Conservation (phyloP, 2,329 filamentous ascomycete species). For the Ophiostoma novo-ulmi region DNA sequence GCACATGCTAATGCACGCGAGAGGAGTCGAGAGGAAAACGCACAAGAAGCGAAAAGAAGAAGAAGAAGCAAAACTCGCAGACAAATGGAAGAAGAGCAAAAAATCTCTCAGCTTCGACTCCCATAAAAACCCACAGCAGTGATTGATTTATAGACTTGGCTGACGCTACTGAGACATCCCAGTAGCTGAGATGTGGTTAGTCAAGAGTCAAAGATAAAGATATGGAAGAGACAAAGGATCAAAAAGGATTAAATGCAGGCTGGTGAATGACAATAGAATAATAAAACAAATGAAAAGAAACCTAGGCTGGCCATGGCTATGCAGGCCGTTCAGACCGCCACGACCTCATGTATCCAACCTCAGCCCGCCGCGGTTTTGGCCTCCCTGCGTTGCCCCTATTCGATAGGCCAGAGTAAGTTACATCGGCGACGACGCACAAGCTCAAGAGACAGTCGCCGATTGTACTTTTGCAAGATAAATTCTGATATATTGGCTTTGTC, state of each 20-base stretch:
- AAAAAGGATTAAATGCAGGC: not conserved
- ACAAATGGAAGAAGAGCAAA: not conserved
- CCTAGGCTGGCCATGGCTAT: not conserved
- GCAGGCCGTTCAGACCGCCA: not conserved
- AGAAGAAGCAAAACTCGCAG: not conserved
- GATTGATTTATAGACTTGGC: not conserved
- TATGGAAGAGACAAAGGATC: not conserved
- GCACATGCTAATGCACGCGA: slow-evolving; percentile 11
- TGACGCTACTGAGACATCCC: not conserved
- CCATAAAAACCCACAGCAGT: not conserved
- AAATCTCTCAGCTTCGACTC: not conserved
- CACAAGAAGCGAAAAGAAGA: not conserved
- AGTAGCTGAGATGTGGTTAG: not conserved
- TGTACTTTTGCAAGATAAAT: slow-evolving; percentile 1
- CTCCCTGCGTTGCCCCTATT: slow-evolving; percentile 1
- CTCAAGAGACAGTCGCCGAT: not conserved
- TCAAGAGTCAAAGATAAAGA: not conserved
- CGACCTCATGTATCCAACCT: not conserved
- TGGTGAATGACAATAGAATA: not conserved
- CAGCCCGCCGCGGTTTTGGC: slow-evolving; percentile 1
- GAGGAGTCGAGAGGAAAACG: slow-evolving; percentile 3
- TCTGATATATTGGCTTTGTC: not conserved
- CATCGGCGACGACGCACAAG: slow-evolving; percentile 8
- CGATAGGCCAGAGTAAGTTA: not conserved
- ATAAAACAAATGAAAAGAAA: not conserved